Evolutionary conservation across 2,329 filamentous ascomycete species (phyloP).

Genomic region (Ophiocordyceps camponoti-leonardi): DNA sequence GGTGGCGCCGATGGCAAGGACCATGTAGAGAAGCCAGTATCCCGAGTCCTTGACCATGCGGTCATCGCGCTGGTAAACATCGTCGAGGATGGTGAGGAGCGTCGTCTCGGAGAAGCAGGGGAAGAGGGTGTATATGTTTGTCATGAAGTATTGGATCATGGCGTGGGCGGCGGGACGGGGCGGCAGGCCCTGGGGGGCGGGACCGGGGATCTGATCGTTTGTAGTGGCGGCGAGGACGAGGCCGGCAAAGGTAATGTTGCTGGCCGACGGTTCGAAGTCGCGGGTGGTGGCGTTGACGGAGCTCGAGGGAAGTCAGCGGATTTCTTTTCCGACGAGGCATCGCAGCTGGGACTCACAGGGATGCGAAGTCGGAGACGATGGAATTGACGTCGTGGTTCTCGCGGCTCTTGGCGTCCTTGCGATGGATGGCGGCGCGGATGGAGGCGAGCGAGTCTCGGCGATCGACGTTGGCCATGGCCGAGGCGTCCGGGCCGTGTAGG

Average conservation of each 20-base stretch:
- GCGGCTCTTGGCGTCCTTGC: slow-evolving; percentile 43
- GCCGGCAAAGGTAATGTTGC: slow-evolving; percentile 82
- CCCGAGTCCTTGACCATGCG: slow-evolving; percentile 51
- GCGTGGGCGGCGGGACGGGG: slow-evolving; percentile 48
- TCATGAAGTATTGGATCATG: slow-evolving; percentile 69
- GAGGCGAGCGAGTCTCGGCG: slow-evolving; percentile 46
- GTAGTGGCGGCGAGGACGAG: slow-evolving; percentile 71
- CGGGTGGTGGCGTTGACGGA: slow-evolving; percentile 88
- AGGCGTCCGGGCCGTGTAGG: slow-evolving; percentile 40
- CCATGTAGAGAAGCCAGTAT: slow-evolving; percentile 76
- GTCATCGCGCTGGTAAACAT: slow-evolving; percentile 57
- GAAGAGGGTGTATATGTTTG: slow-evolving; percentile 62
- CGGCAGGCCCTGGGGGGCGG: slow-evolving; percentile 46
- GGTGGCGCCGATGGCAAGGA: slow-evolving; percentile 66
- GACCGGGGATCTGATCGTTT: slow-evolving; percentile 52
- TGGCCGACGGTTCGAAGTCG: slow-evolving; percentile 79
- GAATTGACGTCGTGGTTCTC: slow-evolving; percentile 84
- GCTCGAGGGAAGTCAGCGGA: slow-evolving; percentile 23
- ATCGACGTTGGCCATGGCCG: slow-evolving; percentile 23
- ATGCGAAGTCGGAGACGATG: slow-evolving; percentile 84
- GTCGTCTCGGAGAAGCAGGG: slow-evolving; percentile 70
- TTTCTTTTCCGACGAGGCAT: no score
- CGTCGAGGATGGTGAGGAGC: slow-evolving; percentile 63
- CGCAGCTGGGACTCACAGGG: no score
- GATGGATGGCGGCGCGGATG: slow-evolving; percentile 45